A percentile compares a stretch with the other conserved stretches of the same genome.
These are phyloP conservation scores for Eutrema salsugineum DNA, from an alignment of 441 rosid genomes.

Conservation along the genomic window DNA sequence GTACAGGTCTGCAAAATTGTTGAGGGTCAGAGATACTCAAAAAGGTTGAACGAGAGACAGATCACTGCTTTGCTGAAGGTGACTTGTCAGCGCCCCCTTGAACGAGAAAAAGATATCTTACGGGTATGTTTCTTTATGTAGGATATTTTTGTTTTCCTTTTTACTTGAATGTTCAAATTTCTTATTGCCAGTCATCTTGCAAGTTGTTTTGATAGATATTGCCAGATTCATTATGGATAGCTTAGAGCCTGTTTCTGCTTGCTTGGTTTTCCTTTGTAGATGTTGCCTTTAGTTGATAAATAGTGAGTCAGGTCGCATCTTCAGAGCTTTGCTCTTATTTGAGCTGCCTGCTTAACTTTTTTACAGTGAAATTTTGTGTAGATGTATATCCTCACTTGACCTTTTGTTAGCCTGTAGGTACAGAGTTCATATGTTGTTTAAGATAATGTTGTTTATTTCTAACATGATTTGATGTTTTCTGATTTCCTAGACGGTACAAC, in stretches of 20 bases:
- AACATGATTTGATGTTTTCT: conserved; percentile 9
- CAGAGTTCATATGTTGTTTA: neutral
- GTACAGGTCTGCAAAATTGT: conserved; percentile 89
- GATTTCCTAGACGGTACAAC: conserved; percentile 55
- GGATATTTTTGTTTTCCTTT: neutral
- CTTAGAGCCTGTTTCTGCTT: neutral
- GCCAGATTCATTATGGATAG: neutral
- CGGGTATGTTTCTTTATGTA: conserved; percentile 36
- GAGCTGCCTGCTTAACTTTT: neutral
- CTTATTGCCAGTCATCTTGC: neutral
- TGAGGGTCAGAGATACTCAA: conserved; percentile 91
- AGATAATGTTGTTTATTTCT: neutral
- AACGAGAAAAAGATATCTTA: conserved; percentile 75
- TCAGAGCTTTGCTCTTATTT: neutral
- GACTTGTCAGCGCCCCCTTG: conserved; percentile 88
- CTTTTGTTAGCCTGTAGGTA: neutral
- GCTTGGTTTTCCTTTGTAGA: neutral
- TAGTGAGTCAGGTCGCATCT: neutral
- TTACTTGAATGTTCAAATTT: neutral
- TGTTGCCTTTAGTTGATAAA: neutral
- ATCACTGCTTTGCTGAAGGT: conserved; percentile 83
- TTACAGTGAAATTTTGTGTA: neutral
- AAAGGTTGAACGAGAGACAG: conserved; percentile 86
- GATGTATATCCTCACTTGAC: neutral
- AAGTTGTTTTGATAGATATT: neutral